phyloP scores from a whole-genome alignment of 208 protist species.

The Crithidia fasciculata region DNA sequence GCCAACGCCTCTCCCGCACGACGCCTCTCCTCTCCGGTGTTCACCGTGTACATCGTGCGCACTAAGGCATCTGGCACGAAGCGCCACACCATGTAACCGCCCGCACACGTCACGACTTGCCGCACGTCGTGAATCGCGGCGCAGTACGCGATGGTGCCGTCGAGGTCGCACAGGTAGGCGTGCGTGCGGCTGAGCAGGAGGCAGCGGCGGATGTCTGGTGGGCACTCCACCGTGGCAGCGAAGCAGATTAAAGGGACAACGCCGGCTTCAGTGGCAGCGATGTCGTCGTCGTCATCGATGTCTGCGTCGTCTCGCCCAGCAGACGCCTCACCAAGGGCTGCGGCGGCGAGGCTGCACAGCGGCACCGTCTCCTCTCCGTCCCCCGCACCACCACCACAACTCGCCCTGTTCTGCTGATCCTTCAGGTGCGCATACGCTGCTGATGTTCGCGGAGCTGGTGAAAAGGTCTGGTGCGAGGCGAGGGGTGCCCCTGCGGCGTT shows the following conservation, averaged over 20 bases:
- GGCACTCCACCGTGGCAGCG: constrained; percentile 17
- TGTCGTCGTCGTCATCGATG: not conserved
- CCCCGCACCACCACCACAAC: too few species aligned
- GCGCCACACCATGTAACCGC: constrained; percentile 24
- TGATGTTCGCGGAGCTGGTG: not conserved
- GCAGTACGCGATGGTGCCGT: constrained; percentile 23
- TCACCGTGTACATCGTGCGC: not conserved
- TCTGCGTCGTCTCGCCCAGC: not conserved
- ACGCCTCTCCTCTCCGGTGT: not conserved
- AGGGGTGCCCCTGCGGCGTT: not conserved
- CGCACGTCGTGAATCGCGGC: constrained; percentile 11
- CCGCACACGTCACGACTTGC: constrained; percentile 18
- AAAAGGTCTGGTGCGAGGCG: too few species aligned
- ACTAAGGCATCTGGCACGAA: constrained; percentile 5
- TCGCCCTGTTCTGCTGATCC: not conserved
- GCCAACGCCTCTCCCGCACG: not conserved
- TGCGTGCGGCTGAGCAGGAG: constrained; percentile 19
- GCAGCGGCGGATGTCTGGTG: constrained; percentile 20
- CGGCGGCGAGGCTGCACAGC: constrained; percentile 5
- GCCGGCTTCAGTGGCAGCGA: not conserved
- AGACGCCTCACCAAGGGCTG: not conserved
- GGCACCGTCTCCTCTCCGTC: not conserved
- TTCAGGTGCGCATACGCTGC: not conserved
- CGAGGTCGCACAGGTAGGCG: constrained; percentile 17
- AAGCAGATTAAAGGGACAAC: constrained; percentile 12